Conservation (phyloP, 306 rosid species). For the Trifolium subterraneum region DNA sequence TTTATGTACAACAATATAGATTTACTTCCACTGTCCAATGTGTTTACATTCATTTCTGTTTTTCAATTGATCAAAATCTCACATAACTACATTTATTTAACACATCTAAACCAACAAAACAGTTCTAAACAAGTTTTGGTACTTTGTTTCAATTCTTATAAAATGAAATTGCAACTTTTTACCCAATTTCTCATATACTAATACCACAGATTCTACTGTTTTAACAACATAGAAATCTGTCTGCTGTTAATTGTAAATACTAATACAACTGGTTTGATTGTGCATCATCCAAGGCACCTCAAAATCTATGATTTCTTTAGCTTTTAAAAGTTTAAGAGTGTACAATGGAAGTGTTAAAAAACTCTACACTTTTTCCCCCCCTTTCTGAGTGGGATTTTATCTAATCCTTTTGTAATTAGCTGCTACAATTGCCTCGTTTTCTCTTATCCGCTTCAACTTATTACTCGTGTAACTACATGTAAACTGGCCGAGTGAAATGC, state of each 20-base stretch:
- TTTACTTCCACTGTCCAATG: slow-evolving; percentile 27
- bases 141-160: slow-evolving; percentile 9
- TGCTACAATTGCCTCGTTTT: slow-evolving; percentile 51
- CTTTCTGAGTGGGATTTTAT: slow-evolving; percentile 32
- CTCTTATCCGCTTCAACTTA: slow-evolving; percentile 60
- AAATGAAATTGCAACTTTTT: slow-evolving; percentile 1
- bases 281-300: not conserved
- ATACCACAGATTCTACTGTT: not conserved
- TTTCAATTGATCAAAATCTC: slow-evolving; percentile 20
- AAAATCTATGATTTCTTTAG: not conserved
- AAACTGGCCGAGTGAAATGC: slow-evolving; percentile 36
- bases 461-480: slow-evolving; percentile 56
- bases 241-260: not conserved
- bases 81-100: slow-evolving; percentile 28
- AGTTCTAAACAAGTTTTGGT: slow-evolving; percentile 35
- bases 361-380: not conserved
- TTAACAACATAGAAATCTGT: not conserved
- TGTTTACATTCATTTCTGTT: slow-evolving; percentile 19
- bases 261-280: slow-evolving; percentile 2
- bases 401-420: slow-evolving; percentile 60
- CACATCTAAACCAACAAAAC: slow-evolving; percentile 14
- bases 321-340: slow-evolving; percentile 14
- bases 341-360: not conserved
- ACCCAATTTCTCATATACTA: not conserved
- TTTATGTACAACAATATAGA: slow-evolving; percentile 50